Conservation (phyloP, 768 basidiomycete genomes). For the Asterophora lycoperdoides region DNA sequence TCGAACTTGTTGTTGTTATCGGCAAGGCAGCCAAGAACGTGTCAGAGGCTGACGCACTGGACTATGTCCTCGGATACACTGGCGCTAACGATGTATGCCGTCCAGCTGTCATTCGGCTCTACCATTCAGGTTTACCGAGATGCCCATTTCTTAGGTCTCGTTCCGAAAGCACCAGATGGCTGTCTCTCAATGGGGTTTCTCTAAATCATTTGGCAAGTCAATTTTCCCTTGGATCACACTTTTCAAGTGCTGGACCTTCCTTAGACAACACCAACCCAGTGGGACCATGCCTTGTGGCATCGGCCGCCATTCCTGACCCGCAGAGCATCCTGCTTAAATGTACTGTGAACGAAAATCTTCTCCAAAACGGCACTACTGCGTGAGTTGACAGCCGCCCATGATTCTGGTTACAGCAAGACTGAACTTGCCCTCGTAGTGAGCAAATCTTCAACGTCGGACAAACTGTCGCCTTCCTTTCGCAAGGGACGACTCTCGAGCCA, state of each 20-base stretch:
- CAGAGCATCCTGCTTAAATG: slow-evolving; percentile 60
- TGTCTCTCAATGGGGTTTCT: slow-evolving; percentile 84
- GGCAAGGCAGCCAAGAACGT: slow-evolving; percentile 81
- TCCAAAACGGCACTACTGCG: slow-evolving; percentile 81
- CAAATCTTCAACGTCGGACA: slow-evolving; percentile 79
- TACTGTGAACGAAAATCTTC: slow-evolving; percentile 56
- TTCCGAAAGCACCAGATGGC: slow-evolving; percentile 81
- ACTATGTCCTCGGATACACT: slow-evolving; percentile 84
- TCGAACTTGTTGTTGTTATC: slow-evolving; percentile 77
- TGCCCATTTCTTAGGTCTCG: slow-evolving; percentile 48
- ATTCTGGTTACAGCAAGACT: not conserved
- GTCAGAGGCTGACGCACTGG: slow-evolving; percentile 71
- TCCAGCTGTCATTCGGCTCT: slow-evolving; percentile 5
- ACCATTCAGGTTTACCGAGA: not conserved
- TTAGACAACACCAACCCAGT: slow-evolving; percentile 68
- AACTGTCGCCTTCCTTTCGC: slow-evolving; percentile 77
- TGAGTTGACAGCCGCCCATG: slow-evolving; percentile 31
- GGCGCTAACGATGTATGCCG: slow-evolving; percentile 66
- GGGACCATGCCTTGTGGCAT: slow-evolving; percentile 78
- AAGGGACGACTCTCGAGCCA: slow-evolving; percentile 78
- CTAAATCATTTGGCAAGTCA: slow-evolving; percentile 74
- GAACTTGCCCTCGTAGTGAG: slow-evolving; percentile 40
- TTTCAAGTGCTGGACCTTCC: not conserved
- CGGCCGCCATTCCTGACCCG: slow-evolving; percentile 58
- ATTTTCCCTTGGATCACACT: not conserved